Evolutionary conservation across 1,284 basidiomycete genomes (phyloP).

Genomic region (Leccinum proliferum): DNA sequence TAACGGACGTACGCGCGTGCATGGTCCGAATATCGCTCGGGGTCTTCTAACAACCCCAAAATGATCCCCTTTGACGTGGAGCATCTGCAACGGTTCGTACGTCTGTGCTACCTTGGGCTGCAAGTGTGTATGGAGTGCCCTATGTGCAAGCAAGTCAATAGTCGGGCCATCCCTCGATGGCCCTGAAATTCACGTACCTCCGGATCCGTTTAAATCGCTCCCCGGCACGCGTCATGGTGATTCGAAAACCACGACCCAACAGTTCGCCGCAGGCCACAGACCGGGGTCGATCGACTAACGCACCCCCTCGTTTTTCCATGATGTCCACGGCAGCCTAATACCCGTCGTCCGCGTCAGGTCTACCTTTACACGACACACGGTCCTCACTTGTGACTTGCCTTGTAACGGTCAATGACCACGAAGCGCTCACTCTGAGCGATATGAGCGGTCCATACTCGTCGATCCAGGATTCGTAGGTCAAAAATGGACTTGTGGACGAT

Average conservation of each 20-base stretch:
- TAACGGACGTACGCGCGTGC: neutral
- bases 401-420: no score
- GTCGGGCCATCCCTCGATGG: neutral
- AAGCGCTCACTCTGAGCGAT: no score
- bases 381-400: no score
- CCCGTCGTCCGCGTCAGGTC: no score
- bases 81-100: slow-evolving; percentile 4
- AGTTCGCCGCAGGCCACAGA: slow-evolving; percentile 6
- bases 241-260: slow-evolving; percentile 8
- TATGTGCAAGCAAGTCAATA: neutral
- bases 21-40: slow-evolving; percentile 1
- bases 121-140: slow-evolving; percentile 10
- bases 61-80: slow-evolving; percentile 1
- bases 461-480: no score
- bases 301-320: slow-evolving; percentile 10
- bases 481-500: no score
- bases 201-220: slow-evolving; percentile 11
- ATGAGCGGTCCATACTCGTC: no score
- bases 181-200: neutral
- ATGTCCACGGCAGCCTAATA: slow-evolving; percentile 14
- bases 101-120: slow-evolving; percentile 6
- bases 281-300: slow-evolving; percentile 6
- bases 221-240: neutral
- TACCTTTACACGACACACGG: no score
- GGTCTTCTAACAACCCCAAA: slow-evolving; percentile 4